These are phyloP conservation scores for Zea luxurians DNA, from an alignment of 176 grass and related monocot genomes.

Conservation along the genomic window DNA sequence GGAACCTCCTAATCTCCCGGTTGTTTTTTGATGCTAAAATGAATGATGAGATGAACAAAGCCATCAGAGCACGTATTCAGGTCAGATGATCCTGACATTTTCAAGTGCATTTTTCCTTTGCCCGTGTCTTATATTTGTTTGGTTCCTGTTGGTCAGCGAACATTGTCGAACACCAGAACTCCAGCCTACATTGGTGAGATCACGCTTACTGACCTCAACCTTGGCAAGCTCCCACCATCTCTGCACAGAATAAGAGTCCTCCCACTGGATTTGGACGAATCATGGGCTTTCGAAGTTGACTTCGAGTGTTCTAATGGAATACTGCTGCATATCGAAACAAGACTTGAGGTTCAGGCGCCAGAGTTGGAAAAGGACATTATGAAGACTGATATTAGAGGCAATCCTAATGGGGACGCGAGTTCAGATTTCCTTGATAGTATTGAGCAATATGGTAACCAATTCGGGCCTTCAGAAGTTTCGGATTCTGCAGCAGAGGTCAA, in stretches of 20 bases:
- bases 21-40: conserved; percentile 86
- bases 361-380: conserved; percentile 74
- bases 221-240: conserved; percentile 69
- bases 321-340: conserved; percentile 59
- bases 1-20: conserved; percentile 76
- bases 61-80: conserved; percentile 74
- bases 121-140: neutral
- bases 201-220: conserved; percentile 52
- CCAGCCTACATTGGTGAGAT: conserved; percentile 74
- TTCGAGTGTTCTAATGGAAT: conserved; percentile 67
- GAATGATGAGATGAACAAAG: conserved; percentile 48
- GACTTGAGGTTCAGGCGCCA: conserved; percentile 63
- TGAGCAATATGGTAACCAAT: conserved; percentile 63
- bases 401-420: conserved; percentile 46
- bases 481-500: conserved; percentile 43
- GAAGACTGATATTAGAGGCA: conserved; percentile 41
- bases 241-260: conserved; percentile 60
- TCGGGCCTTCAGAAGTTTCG: conserved; percentile 34
- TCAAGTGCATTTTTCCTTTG: conserved; percentile 20
- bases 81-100: conserved; percentile 37
- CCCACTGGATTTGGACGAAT: conserved; percentile 54
- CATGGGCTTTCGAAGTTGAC: conserved; percentile 72
- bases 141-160: conserved; percentile 51
- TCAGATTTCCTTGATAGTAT: conserved; percentile 68
- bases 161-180: conserved; percentile 62